phyloP scores from a whole-genome alignment of 2,329 filamentous ascomycete species.

The Talaromyces funiculosus region DNA sequence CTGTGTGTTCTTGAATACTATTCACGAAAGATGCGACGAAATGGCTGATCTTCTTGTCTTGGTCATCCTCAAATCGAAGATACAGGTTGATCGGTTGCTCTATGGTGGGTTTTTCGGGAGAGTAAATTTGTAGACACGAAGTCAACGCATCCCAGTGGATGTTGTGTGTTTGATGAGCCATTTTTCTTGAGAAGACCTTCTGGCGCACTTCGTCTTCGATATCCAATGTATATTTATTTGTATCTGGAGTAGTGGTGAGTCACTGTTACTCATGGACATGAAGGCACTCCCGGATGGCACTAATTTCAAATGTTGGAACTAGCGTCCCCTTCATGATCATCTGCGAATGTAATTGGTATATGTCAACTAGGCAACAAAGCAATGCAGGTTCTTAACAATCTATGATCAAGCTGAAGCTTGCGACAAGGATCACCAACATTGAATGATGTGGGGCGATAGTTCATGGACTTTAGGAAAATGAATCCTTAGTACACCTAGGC shows the following conservation, averaged over 20 bases:
- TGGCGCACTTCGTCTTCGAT: not conserved
- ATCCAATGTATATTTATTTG: not conserved
- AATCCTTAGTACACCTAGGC: too few relatives aligned
- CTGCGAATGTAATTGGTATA: too few relatives aligned
- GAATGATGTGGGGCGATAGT: too few relatives aligned
- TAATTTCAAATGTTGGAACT: too few relatives aligned
- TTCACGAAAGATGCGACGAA: not conserved
- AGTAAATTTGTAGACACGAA: not conserved
- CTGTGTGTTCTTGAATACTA: not conserved
- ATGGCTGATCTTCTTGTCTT: not conserved
- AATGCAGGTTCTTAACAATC: too few relatives aligned
- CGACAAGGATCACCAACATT: too few relatives aligned
- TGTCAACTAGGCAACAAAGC: not conserved
- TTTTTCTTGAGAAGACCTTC: not conserved
- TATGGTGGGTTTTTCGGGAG: not conserved
- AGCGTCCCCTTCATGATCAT: too few relatives aligned
- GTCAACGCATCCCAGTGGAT: not conserved
- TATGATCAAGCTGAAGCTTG: too few relatives aligned
- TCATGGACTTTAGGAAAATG: too few relatives aligned
- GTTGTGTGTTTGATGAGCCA: conserved; percentile 7
- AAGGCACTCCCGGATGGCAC: not conserved
- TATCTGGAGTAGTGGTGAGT: not conserved
- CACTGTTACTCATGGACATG: not conserved
- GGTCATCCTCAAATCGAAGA: not conserved
- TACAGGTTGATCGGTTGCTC: not conserved